These are phyloP conservation scores for Claviceps spartinae DNA, from an alignment of 2,329 filamentous ascomycete genomes.

Conservation along the genomic window DNA sequence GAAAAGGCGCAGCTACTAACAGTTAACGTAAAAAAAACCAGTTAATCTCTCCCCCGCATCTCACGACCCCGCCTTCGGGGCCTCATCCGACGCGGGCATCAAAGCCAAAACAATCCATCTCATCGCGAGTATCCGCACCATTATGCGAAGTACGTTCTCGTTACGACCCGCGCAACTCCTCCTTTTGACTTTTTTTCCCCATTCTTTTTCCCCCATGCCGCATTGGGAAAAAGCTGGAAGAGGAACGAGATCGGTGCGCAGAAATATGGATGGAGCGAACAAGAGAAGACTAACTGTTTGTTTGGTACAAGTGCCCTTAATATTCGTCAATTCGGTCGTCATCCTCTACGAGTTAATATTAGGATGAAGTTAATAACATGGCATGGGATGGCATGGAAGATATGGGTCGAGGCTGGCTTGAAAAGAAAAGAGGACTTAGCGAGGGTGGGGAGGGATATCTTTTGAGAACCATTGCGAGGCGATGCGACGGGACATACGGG, in stretches of 20 bases:
- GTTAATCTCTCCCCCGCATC: conserved; percentile 64
- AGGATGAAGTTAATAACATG: conserved; percentile 35
- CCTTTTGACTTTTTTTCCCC: neutral
- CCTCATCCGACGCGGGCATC: conserved; percentile 58
- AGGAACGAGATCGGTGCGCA: too few species aligned
- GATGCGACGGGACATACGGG: too few species aligned
- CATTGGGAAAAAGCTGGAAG: neutral
- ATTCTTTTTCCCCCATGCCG: neutral
- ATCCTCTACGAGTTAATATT: conserved; percentile 72
- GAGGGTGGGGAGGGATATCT: too few species aligned
- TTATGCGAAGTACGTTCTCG: conserved; percentile 64
- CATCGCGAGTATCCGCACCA: conserved; percentile 76
- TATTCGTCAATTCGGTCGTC: conserved; percentile 68
- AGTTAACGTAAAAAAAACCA: conserved; percentile 7
- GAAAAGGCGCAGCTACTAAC: neutral
- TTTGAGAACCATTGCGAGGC: too few species aligned
- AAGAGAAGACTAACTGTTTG: neutral
- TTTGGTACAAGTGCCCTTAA: conserved; percentile 62
- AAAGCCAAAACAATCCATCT: conserved; percentile 81
- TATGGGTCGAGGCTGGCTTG: too few species aligned
- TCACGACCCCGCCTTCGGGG: conserved; percentile 66
- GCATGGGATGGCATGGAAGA: neutral
- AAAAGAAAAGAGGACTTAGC: too few species aligned
- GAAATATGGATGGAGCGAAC: neutral
- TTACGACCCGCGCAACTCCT: neutral